A percentile compares a stretch with the other conserved stretches of the same genome.
Conservation (phyloP, 1,139 yeast genomes). For the Nakaseomyces nivariensis region DNA sequence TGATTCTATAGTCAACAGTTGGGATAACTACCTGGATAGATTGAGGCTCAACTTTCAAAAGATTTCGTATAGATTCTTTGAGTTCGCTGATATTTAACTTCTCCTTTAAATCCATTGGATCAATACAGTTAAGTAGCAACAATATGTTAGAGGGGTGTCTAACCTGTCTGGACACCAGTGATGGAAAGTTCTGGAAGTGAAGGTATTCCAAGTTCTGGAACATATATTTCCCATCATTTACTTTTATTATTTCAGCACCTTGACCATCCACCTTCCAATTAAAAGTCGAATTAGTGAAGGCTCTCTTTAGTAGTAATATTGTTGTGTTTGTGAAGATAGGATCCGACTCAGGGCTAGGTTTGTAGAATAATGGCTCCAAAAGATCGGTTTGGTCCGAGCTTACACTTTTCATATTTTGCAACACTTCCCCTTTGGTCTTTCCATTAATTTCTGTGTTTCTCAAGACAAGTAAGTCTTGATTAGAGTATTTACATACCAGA, state of each 20-base stretch:
- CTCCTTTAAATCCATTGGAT: conserved; percentile 53
- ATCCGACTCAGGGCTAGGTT: conserved; percentile 2
- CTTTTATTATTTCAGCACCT: conserved; percentile 10
- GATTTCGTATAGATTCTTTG: conserved; percentile 42
- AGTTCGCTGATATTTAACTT: conserved; percentile 42
- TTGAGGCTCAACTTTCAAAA: conserved; percentile 37
- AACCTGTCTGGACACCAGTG: conserved; percentile 14
- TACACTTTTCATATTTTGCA: background rate
- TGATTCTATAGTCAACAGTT: conserved; percentile 37
- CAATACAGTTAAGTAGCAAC: conserved; percentile 55
- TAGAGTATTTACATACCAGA: background rate
- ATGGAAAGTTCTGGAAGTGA: conserved; percentile 26
- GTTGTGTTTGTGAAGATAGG: conserved; percentile 6
- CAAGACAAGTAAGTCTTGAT: background rate
- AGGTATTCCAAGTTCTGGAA: conserved; percentile 18
- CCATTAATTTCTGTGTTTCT: background rate
- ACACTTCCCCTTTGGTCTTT: background rate
- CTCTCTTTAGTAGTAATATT: conserved; percentile 3
- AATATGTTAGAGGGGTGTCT: conserved; percentile 42
- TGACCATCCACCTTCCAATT: conserved; percentile 11
- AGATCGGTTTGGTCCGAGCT: conserved; percentile 7
- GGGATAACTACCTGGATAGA: conserved; percentile 62
- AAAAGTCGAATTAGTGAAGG: background rate
- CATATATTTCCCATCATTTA: conserved; percentile 15
- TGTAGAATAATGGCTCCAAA: conserved; percentile 5